phyloP scores from a whole-genome alignment of 2,329 filamentous ascomycete species.

The Proliferodiscus dingleyae region DNA sequence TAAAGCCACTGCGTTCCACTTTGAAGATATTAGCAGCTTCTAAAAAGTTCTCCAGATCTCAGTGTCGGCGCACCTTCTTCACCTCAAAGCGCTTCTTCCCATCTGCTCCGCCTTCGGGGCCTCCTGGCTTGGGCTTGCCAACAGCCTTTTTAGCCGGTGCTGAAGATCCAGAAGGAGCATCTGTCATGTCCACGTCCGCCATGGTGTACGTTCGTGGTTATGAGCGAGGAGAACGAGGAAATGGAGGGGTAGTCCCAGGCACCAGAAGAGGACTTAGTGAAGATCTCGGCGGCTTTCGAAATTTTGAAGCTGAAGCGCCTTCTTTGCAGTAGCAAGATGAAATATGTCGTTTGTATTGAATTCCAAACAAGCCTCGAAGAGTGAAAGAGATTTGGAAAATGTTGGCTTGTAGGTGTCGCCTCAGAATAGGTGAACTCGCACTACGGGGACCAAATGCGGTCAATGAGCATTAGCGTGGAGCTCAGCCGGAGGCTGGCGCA shows the following conservation, averaged over 20 bases:
- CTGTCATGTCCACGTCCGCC: constrained; percentile 97
- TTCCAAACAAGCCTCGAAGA: no score
- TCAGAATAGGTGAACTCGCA: no score
- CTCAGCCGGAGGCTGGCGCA: no score
- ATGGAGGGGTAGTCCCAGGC: constrained; percentile 18
- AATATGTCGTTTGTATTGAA: no score
- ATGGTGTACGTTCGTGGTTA: constrained; percentile 43
- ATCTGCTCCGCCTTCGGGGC: constrained; percentile 49
- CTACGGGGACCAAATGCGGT: no score
- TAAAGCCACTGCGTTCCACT: constrained; percentile 98
- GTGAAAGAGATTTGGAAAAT: no score
- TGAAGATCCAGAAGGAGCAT: constrained; percentile 58
- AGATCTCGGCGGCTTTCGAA: neutral
- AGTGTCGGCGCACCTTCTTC: constrained; percentile 70
- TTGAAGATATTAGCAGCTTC: constrained; percentile 12
- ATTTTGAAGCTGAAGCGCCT: no score
- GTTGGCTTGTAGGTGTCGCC: no score
- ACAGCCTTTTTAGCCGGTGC: constrained; percentile 50
- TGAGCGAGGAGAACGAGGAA: neutral
- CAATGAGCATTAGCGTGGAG: neutral
- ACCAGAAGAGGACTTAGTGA: neutral
- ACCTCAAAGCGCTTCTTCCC: constrained; percentile 96
- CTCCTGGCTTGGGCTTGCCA: constrained; percentile 44
- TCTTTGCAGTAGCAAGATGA: no score
- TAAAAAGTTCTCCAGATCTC: neutral